Conservation (phyloP, 208 protist genomes). For the Endotrypanum monterogeii region DNA sequence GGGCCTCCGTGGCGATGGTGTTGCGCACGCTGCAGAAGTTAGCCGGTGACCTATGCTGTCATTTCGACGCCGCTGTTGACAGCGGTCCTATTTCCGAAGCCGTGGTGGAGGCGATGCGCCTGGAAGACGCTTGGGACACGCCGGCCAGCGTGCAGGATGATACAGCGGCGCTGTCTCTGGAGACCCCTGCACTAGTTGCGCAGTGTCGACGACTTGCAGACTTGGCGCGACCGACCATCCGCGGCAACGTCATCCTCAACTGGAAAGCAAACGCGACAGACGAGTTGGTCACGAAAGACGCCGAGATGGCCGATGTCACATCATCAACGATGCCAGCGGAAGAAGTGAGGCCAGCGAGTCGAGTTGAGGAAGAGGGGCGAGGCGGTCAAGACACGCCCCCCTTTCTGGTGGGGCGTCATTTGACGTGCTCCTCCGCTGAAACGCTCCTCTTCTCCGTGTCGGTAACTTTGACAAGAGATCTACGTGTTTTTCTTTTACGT, state of each 20-base stretch:
- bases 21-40: constrained; percentile 69
- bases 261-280: constrained; percentile 32
- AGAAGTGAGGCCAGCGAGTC: not conserved
- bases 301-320: constrained; percentile 17
- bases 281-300: constrained; percentile 29
- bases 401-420: constrained; percentile 57
- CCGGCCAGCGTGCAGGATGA: constrained; percentile 22
- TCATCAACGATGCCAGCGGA: not conserved
- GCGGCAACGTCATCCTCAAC: constrained; percentile 39
- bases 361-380: not conserved
- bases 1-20: constrained; percentile 34
- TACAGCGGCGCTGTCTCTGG: constrained; percentile 12
- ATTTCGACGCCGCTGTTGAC: constrained; percentile 25
- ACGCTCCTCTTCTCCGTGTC: constrained; percentile 61
- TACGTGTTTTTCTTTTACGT: constrained; percentile 49
- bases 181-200: constrained; percentile 32
- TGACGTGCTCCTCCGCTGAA: constrained; percentile 66
- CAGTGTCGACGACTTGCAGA: constrained; percentile 41
- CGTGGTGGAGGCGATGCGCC: constrained; percentile 7
- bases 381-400: not conserved
- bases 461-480: constrained; percentile 51
- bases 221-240: constrained; percentile 34
- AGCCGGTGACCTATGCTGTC: constrained; percentile 51
- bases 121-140: constrained; percentile 1
- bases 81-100: constrained; percentile 10